These are phyloP conservation scores for Arachnopeziza araneosa DNA, from an alignment of 2,329 filamentous ascomycete genomes.

Conservation along the genomic window DNA sequence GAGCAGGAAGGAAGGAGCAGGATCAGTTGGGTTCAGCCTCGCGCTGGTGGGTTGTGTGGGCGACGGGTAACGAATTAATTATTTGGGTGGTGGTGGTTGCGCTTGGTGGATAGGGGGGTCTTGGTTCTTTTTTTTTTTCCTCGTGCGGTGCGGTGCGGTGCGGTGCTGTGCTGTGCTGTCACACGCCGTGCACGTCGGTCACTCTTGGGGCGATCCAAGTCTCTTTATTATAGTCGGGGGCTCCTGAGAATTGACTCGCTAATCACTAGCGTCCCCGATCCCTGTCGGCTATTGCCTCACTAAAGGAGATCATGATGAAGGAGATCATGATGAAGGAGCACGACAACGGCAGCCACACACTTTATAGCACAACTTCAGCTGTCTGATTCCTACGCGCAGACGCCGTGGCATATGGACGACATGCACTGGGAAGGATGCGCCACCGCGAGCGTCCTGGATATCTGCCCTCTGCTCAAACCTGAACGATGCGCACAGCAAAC, in stretches of 20 bases:
- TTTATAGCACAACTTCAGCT: too few relatives aligned
- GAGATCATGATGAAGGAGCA: neutral
- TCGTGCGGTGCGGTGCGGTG: too few relatives aligned
- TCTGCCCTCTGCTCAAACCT: too few relatives aligned
- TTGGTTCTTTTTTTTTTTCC: neutral
- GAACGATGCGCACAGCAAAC: neutral
- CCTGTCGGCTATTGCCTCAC: conserved; percentile 11
- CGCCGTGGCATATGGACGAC: too few relatives aligned
- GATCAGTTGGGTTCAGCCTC: neutral
- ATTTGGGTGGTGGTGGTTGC: neutral
- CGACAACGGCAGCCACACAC: conserved; percentile 1
- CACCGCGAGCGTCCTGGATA: too few relatives aligned
- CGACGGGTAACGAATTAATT: neutral
- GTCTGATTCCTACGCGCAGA: neutral
- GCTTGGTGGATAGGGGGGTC: conserved; percentile 1
- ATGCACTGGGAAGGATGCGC: too few relatives aligned
- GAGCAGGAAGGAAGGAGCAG: too few relatives aligned
- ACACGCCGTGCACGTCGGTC: conserved; percentile 9
- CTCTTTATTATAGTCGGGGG: conserved; percentile 11
- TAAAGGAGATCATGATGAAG: conserved; percentile 1
- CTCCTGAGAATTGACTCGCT: conserved; percentile 4
- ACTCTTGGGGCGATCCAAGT: conserved; percentile 14
- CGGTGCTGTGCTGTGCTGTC: neutral
- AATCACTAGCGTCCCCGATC: conserved; percentile 7
- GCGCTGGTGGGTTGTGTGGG: neutral